phyloP scores from a whole-genome alignment of 78 protist species.

The Anaeramoeba flamelloides region DNA sequence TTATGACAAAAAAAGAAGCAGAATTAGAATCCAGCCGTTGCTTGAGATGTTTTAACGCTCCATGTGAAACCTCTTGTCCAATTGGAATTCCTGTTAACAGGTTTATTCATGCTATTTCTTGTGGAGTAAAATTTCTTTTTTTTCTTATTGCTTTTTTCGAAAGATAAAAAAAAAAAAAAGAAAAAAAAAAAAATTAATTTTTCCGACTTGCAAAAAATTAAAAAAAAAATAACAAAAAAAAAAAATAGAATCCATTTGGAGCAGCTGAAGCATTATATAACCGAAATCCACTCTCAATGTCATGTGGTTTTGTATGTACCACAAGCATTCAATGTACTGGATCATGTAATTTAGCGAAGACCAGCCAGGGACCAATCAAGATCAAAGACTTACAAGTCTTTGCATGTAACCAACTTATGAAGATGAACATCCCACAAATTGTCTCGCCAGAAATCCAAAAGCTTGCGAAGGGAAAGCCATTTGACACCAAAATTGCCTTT shows the following conservation, averaged over 20 bases:
- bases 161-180: no score
- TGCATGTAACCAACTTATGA: slow-evolving; percentile 61
- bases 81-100: neutral
- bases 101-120: neutral
- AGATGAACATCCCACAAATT: slow-evolving; percentile 70
- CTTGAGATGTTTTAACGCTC: neutral
- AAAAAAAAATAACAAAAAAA: no score
- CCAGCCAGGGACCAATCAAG: slow-evolving; percentile 79
- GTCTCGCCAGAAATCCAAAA: slow-evolving; percentile 62
- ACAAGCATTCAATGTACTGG: slow-evolving; percentile 63
- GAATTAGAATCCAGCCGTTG: neutral
- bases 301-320: slow-evolving; percentile 87
- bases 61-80: neutral
- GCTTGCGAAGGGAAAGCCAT: slow-evolving; percentile 1
- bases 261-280: slow-evolving; percentile 32
- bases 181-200: no score
- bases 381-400: slow-evolving; percentile 76
- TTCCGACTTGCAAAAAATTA: no score
- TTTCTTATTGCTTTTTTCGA: no score
- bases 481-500: slow-evolving; percentile 42
- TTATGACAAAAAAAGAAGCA: neutral
- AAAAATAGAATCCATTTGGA: neutral
- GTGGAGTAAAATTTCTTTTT: neutral
- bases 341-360: slow-evolving; percentile 71
- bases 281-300: slow-evolving; percentile 74